Conservation (phyloP, 495 filamentous ascomycete species). For the Tuber aestivum region DNA sequence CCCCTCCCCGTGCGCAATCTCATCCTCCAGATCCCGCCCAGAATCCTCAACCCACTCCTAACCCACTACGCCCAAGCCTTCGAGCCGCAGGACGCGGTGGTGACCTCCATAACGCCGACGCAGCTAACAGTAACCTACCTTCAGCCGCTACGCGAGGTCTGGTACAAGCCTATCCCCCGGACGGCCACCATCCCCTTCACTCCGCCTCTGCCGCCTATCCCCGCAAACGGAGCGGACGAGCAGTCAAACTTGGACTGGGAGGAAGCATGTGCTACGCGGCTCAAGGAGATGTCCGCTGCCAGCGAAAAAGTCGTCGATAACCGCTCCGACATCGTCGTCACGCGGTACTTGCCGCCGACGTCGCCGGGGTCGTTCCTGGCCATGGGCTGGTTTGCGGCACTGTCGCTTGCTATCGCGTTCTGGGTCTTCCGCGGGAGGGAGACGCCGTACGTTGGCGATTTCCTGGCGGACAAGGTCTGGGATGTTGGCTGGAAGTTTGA, state of each 20-base stretch:
- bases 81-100: slow-evolving; percentile 24
- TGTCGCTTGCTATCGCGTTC: slow-evolving; percentile 27
- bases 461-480: slow-evolving; percentile 23
- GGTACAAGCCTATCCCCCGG: slow-evolving; percentile 37
- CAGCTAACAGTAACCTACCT: slow-evolving; percentile 32
- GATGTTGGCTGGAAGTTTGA: slow-evolving; percentile 40
- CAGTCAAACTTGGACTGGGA: slow-evolving; percentile 29
- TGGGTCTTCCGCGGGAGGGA: slow-evolving; percentile 17
- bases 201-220: slow-evolving; percentile 18
- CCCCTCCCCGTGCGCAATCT: slow-evolving; percentile 32
- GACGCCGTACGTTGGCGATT: slow-evolving; percentile 5
- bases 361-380: slow-evolving; percentile 14
- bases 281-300: slow-evolving; percentile 33
- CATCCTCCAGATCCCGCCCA: slow-evolving; percentile 31
- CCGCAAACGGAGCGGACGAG: slow-evolving; percentile 11
- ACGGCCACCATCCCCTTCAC: slow-evolving; percentile 30
- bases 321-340: slow-evolving; percentile 30
- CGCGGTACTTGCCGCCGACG: slow-evolving; percentile 29
- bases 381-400: slow-evolving; percentile 27
- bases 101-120: slow-evolving; percentile 25
- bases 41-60: slow-evolving; percentile 29
- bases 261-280: slow-evolving; percentile 18
- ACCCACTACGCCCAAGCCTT: slow-evolving; percentile 27
- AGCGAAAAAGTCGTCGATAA: slow-evolving; percentile 25
- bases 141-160: slow-evolving; percentile 37